Conservation (phyloP, 2,329 filamentous ascomycete species). For the Basipetospora chlamydospora region DNA sequence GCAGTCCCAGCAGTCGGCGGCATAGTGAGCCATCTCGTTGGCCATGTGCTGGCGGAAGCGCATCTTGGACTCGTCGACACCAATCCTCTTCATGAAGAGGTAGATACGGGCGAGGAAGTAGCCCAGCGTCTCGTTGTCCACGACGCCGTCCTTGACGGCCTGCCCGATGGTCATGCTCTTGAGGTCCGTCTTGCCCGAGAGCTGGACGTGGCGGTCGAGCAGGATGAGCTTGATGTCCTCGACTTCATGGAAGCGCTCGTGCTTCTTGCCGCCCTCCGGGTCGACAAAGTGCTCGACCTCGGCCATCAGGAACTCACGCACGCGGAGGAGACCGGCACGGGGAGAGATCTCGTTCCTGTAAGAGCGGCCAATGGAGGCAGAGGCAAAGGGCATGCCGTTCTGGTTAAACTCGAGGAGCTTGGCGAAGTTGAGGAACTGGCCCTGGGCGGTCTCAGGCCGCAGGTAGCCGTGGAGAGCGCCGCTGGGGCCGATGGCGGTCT, state of each 20-base stretch:
- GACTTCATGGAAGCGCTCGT: slow-evolving; percentile 74
- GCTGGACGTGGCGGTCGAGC: slow-evolving; percentile 72
- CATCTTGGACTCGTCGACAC: slow-evolving; percentile 74
- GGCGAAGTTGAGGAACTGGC: slow-evolving; percentile 93
- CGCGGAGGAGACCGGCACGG: slow-evolving; percentile 75
- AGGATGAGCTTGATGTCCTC: slow-evolving; percentile 72
- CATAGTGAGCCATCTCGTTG: slow-evolving; percentile 73
- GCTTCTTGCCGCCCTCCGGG: slow-evolving; percentile 87
- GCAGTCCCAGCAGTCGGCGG: slow-evolving; percentile 94
- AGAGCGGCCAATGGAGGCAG: slow-evolving; percentile 91
- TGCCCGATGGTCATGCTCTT: slow-evolving; percentile 66
- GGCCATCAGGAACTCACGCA: slow-evolving; percentile 96
- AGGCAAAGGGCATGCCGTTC: slow-evolving; percentile 89
- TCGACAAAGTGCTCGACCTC: slow-evolving; percentile 99
- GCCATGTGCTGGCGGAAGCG: slow-evolving; percentile 95
- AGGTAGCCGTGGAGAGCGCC: slow-evolving; percentile 76
- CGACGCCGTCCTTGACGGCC: slow-evolving; percentile 66
- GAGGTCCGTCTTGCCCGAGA: slow-evolving; percentile 67
- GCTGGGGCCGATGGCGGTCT: slow-evolving; percentile 85
- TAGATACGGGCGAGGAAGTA: slow-evolving; percentile 95
- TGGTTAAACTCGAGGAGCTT: slow-evolving; percentile 97
- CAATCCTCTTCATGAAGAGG: slow-evolving; percentile 77
- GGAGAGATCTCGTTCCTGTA: slow-evolving; percentile 98
- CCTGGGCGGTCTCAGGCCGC: slow-evolving; percentile 90
- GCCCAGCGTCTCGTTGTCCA: slow-evolving; percentile 95